phyloP scores from a whole-genome alignment of 208 protist genomes.

The Crithidia thermophila region DNA sequence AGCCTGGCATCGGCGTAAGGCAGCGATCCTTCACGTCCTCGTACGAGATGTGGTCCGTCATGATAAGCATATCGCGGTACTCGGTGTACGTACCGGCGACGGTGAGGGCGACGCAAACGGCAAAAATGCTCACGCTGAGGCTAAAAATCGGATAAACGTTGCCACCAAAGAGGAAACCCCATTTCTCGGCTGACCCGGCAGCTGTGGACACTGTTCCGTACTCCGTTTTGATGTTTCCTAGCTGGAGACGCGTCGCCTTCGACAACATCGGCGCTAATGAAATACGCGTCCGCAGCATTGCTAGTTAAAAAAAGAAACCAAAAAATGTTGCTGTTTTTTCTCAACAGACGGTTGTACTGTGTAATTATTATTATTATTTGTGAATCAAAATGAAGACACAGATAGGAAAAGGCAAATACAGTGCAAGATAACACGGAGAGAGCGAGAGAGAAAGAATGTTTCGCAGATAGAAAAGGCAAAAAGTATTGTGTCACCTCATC shows the following conservation, averaged over 20 bases:
- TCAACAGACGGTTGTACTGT: too few species aligned
- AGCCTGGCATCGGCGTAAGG: slow-evolving; percentile 88
- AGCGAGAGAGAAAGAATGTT: background rate
- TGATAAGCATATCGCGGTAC: slow-evolving; percentile 86
- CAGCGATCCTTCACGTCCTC: slow-evolving; percentile 90
- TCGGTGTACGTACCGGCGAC: slow-evolving; percentile 75
- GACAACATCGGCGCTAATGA: slow-evolving; percentile 73
- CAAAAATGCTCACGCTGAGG: slow-evolving; percentile 35
- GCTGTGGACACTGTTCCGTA: slow-evolving; percentile 82
- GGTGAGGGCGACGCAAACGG: slow-evolving; percentile 39
- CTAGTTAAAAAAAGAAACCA: background rate
- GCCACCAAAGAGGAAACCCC: slow-evolving; percentile 79
- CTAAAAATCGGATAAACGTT: slow-evolving; percentile 71
- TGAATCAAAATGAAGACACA: background rate
- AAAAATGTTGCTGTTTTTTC: slow-evolving; percentile 14
- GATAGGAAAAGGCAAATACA: slow-evolving; percentile 10
- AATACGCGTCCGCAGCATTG: slow-evolving; percentile 28
- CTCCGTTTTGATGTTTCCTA: slow-evolving; percentile 91
- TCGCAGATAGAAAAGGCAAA: background rate
- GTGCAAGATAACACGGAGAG: too few species aligned
- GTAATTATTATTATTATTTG: too few species aligned
- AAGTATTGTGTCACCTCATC: too few species aligned
- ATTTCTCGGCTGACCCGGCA: slow-evolving; percentile 87
- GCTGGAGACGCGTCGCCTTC: slow-evolving; percentile 83
- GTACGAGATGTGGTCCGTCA: slow-evolving; percentile 87